These are phyloP conservation scores for Melastoma candidum DNA, from an alignment of 441 rosid genomes.

Conservation along the genomic window DNA sequence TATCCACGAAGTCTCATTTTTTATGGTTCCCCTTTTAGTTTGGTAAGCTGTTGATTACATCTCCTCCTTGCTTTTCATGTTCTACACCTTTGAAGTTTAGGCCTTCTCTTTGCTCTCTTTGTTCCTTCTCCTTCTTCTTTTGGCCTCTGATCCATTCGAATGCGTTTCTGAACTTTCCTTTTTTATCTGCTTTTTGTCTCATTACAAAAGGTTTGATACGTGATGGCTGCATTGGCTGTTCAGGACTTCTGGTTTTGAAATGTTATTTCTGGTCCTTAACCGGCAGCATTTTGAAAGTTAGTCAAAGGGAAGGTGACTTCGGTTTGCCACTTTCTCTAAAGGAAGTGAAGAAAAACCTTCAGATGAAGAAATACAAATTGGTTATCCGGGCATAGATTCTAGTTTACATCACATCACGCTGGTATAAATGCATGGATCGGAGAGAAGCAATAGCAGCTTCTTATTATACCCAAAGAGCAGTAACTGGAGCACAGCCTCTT, in stretches of 20 bases:
- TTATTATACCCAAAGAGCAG: conserved; percentile 75
- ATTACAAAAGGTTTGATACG: no score
- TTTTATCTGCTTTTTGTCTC: no score
- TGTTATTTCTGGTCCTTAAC: no score
- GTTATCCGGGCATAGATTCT: not conserved
- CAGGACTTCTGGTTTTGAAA: no score
- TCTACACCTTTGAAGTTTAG: conserved; percentile 31
- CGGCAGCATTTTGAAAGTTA: no score
- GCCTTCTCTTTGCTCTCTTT: conserved; percentile 7
- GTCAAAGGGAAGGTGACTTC: no score
- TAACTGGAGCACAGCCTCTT: conserved; percentile 44
- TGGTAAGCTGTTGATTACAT: conserved; percentile 43
- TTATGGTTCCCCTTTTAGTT: conserved; percentile 23
- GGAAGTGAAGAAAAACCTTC: not conserved
- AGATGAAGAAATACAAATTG: conserved; percentile 1
- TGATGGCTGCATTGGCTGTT: no score
- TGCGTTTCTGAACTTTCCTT: not conserved
- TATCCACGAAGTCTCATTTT: conserved; percentile 33
- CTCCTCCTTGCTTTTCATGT: conserved; percentile 25
- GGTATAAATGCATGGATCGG: conserved; percentile 83
- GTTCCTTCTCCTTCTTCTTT: conserved; percentile 16
- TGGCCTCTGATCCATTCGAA: not conserved
- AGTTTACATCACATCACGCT: conserved; percentile 1
- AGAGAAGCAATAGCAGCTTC: conserved; percentile 82
- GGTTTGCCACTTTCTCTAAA: no score